A percentile compares a stretch with the other conserved stretches of the same genome.
These are phyloP conservation scores for Coriaria nepalensis DNA, from an alignment of 306 rosid genomes.

Conservation along the genomic window DNA sequence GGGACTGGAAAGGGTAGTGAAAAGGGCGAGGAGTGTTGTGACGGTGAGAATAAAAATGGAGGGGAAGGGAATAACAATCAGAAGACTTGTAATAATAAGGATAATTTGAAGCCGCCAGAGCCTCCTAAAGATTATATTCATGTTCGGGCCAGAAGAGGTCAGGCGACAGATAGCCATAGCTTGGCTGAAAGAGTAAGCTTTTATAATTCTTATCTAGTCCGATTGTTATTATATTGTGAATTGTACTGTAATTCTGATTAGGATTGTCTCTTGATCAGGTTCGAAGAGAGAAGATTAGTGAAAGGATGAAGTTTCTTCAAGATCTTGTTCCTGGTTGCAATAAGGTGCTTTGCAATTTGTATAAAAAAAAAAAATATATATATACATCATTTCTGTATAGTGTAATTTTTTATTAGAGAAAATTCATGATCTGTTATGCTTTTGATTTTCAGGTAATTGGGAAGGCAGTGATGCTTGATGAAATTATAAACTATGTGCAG, in stretches of 20 bases:
- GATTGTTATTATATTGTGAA: neutral
- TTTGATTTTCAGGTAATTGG: conserved; percentile 58
- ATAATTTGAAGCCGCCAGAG: conserved; percentile 37
- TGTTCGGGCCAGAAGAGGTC: conserved; percentile 91
- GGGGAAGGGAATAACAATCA: conserved; percentile 16
- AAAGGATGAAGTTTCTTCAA: conserved; percentile 88
- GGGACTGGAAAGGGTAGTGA: conserved; percentile 26
- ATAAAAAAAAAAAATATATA: too few species aligned
- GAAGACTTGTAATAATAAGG: conserved; percentile 22
- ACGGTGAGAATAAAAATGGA: conserved; percentile 14
- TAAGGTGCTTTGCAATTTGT: conserved; percentile 40
- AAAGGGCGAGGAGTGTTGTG: conserved; percentile 21
- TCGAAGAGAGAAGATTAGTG: conserved; percentile 86
- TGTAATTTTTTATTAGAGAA: neutral
- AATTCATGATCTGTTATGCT: conserved; percentile 3
- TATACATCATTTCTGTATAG: too few species aligned
- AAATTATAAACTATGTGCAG: conserved; percentile 81
- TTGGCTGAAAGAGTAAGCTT: conserved; percentile 72
- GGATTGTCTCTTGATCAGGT: conserved; percentile 31
- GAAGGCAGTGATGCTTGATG: conserved; percentile 92
- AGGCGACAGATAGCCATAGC: conserved; percentile 95
- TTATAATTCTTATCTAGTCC: neutral
- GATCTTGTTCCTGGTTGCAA: conserved; percentile 94
- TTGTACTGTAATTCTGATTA: conserved; percentile 5
- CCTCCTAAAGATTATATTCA: conserved; percentile 87